Conservation (phyloP, 768 basidiomycete species). For the Leccinum barrowsii region DNA sequence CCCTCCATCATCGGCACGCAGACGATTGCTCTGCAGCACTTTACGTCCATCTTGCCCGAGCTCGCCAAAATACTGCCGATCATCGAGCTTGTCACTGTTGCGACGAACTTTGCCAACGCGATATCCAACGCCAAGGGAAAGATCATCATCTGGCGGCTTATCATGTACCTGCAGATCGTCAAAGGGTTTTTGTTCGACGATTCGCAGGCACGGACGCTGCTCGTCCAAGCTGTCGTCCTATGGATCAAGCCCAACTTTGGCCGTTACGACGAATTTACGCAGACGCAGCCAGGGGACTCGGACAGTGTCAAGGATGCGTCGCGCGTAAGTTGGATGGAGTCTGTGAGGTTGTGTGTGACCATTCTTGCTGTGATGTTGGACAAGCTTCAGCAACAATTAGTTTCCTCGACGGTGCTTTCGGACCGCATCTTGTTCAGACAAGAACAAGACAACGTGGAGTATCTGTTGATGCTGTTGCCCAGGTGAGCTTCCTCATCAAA, state of each 20-base stretch:
- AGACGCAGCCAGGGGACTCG: conserved; percentile 60
- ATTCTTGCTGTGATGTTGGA: conserved; percentile 88
- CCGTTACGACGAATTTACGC: conserved; percentile 77
- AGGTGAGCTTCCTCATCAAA: conserved; percentile 46
- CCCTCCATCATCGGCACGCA: conserved; percentile 94
- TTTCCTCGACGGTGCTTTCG: conserved; percentile 57
- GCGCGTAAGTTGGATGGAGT: conserved; percentile 87
- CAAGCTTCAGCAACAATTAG: conserved; percentile 78
- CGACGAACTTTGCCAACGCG: conserved; percentile 84
- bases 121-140: conserved; percentile 76
- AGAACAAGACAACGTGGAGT: conserved; percentile 92
- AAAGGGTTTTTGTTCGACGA: conserved; percentile 87
- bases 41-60: conserved; percentile 88
- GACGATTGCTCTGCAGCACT: conserved; percentile 89
- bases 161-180: conserved; percentile 90
- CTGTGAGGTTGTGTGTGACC: conserved; percentile 83
- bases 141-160: conserved; percentile 88
- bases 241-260: conserved; percentile 98
- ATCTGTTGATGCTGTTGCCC: conserved; percentile 76
- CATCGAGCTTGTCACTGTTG: conserved; percentile 82
- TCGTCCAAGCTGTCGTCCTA: conserved; percentile 83
- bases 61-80: conserved; percentile 75
- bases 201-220: conserved; percentile 66
- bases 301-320: conserved; percentile 67
- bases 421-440: conserved; percentile 63